A percentile compares a stretch with the other conserved stretches of the same genome.
phyloP scores from a whole-genome alignment of 1,139 yeast genomes.

The Suzukiozyma palmioleophila region DNA sequence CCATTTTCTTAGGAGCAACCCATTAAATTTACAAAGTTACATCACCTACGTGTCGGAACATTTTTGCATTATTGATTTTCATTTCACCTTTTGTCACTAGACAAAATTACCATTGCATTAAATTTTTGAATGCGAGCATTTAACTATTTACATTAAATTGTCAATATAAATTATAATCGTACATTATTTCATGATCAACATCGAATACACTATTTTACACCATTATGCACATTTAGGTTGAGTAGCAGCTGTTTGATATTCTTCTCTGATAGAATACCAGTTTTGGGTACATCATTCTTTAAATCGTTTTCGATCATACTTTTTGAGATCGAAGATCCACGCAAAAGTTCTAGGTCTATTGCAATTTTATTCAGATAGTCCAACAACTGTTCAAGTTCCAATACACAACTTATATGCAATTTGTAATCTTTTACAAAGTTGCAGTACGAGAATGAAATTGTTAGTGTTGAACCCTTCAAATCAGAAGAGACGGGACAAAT shows the following conservation, averaged over 20 bases:
- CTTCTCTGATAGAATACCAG: background rate
- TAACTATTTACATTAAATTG: background rate
- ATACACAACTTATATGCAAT: slow-evolving; percentile 7
- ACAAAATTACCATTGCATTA: background rate
- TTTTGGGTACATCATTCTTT: background rate
- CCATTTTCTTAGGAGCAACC: slow-evolving; percentile 59
- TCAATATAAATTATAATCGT: background rate
- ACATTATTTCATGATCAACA: background rate
- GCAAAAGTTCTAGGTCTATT: background rate
- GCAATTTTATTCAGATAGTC: slow-evolving; percentile 6
- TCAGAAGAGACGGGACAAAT: slow-evolving; percentile 21
- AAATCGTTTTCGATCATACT: background rate
- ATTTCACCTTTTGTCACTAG: background rate
- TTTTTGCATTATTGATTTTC: background rate
- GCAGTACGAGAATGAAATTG: slow-evolving; percentile 11
- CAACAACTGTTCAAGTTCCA: slow-evolving; percentile 7
- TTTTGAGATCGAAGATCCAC: slow-evolving; percentile 1
- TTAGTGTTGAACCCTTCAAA: slow-evolving; percentile 4
- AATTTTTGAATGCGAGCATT: background rate
- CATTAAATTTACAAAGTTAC: slow-evolving; percentile 18
- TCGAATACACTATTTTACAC: background rate
- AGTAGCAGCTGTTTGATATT: background rate
- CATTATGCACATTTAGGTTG: background rate
- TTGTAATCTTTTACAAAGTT: slow-evolving; percentile 11
- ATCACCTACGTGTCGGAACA: background rate